These are phyloP conservation scores for Aspergillus conjunctus DNA, from an alignment of 495 filamentous ascomycete species.

Conservation along the genomic window DNA sequence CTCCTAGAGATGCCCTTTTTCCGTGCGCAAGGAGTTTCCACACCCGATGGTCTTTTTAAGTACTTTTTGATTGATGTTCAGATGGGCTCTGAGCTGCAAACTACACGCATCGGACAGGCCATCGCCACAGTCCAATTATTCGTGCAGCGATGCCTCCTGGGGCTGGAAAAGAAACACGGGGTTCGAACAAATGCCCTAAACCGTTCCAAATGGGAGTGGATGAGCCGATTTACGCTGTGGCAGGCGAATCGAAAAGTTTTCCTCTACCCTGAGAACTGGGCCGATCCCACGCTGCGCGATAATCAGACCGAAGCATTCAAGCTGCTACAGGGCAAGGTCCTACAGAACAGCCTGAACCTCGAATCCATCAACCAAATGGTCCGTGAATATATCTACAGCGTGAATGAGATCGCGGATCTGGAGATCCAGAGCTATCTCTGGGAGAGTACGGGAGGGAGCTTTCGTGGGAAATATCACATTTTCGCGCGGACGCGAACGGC, in stretches of 20 bases:
- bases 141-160: slow-evolving; percentile 35
- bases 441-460: not conserved
- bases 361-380: slow-evolving; percentile 16
- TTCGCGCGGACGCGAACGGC: not conserved
- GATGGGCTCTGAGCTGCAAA: slow-evolving; percentile 3
- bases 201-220: slow-evolving; percentile 26
- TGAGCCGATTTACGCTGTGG: slow-evolving; percentile 32
- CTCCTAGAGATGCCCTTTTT: too few relatives aligned
- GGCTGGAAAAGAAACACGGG: slow-evolving; percentile 29
- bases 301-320: slow-evolving; percentile 36
- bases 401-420: slow-evolving; percentile 27
- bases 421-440: slow-evolving; percentile 12
- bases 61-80: slow-evolving; percentile 1
- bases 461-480: too few relatives aligned
- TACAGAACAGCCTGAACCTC: slow-evolving; percentile 27
- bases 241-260: slow-evolving; percentile 41
- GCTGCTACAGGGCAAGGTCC: slow-evolving; percentile 30
- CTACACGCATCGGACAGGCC: not conserved
- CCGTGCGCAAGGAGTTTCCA: too few relatives aligned
- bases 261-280: slow-evolving; percentile 44
- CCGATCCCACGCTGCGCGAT: slow-evolving; percentile 39
- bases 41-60: not conserved
- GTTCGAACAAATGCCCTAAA: slow-evolving; percentile 8
- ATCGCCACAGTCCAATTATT: slow-evolving; percentile 33
- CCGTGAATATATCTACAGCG: slow-evolving; percentile 23